phyloP scores from a whole-genome alignment of 441 rosid genomes.

The Hypseocharis bilobata region DNA sequence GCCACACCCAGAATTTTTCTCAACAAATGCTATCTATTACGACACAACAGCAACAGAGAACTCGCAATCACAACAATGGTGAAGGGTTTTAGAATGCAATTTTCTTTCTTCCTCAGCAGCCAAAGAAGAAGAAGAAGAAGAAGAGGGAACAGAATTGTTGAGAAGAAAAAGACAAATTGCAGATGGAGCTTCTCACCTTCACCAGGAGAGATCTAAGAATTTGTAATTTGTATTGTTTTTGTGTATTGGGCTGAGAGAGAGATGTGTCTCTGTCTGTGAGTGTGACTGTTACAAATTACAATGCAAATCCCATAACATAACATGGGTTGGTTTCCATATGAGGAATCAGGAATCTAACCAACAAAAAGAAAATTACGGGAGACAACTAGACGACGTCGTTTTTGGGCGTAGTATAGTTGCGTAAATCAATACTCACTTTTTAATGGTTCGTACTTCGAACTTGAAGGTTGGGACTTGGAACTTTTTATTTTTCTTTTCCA shows the following conservation, averaged over 20 bases:
- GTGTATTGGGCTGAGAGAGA: background rate
- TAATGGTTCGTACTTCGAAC: no score
- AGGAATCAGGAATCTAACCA: background rate
- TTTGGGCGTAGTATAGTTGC: background rate
- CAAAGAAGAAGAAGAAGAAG: no score
- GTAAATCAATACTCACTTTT: background rate
- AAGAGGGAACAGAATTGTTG: no score
- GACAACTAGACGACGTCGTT: background rate
- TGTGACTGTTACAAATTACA: background rate
- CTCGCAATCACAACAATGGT: background rate
- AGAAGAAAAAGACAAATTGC: background rate
- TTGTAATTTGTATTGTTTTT: no score
- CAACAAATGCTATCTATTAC: background rate
- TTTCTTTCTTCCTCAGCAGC: no score
- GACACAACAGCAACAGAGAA: background rate
- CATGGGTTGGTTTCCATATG: background rate
- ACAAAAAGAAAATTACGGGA: background rate
- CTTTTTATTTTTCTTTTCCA: background rate
- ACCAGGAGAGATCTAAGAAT: conserved; percentile 4
- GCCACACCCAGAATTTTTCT: background rate
- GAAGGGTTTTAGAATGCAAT: background rate
- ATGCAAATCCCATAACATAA: background rate
- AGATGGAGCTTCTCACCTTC: background rate
- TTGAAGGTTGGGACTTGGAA: background rate
- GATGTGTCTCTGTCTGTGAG: background rate